Evolutionary conservation across 768 basidiomycete genomes (phyloP), one percentile per base, ranked within the genome.

Genomic region (Serendipita sp.): DNA sequence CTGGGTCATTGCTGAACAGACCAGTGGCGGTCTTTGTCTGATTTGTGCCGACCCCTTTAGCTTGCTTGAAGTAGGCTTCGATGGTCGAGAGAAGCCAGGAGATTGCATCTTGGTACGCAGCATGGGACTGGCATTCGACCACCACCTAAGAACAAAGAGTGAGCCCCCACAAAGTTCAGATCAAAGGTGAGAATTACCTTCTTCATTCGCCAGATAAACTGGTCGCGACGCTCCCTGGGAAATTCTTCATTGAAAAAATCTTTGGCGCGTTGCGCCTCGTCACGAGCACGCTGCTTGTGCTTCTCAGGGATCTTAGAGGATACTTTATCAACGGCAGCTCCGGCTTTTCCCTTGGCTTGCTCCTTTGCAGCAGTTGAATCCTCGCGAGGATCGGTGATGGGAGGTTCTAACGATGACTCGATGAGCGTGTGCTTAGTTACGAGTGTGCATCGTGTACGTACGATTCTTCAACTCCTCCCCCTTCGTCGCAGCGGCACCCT

Each of bases 161-260:
- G 36, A n/a, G 44, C 44, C 13, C 63, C 23, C 16, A 62, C 23
- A 1, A 51, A 5, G 13, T 41, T 41, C 38, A 1, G 35, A 30
- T 28, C 7, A 56, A 35, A 56, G 15, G 44, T 32, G 7, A 3
- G 35, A 41, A n/a, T 35, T 28, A 86, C 88, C 83, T 96, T 97
- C 80, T 97, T 97, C 3, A 84, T 80, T 11, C 95, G 83, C 78
- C 86, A 95, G 71, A 98, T 88, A 74, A 92, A 96, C 71, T 91
- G 91, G 64, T 95, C 91, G 28, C 91, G 81, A 23, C 95, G 79
- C 74, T 93, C 93, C 69, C 87, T 79, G 0, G 94, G 93, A 79
- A 96, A 93, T 44, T 94, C 89, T 58, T 93, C 89, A 15, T 76
- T 75, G 63, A 96, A 69, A 73, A 89, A 88, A 36, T 84, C 78